phyloP scores from a whole-genome alignment of 306 rosid genomes.

The Malus orientalis region DNA sequence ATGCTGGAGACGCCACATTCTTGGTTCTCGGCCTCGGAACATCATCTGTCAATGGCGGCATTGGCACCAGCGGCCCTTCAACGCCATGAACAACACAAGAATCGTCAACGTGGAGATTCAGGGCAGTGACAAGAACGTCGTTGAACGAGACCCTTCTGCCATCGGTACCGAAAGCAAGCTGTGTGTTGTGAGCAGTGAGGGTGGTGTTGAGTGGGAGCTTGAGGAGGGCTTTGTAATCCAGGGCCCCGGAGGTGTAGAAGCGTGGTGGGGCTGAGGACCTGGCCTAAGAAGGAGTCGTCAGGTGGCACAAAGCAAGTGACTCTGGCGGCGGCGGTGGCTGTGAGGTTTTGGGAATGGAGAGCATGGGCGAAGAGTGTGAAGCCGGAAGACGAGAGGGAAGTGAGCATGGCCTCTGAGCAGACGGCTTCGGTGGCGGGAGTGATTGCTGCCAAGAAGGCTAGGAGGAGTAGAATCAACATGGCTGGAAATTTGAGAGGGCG shows the following conservation, averaged over 20 bases:
- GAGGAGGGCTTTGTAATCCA: background rate
- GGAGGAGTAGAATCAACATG: background rate
- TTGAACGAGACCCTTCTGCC: background rate
- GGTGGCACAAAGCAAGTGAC: slow-evolving; percentile 7
- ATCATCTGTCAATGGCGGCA: background rate
- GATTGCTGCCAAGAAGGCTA: background rate
- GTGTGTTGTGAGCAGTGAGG: slow-evolving; percentile 2
- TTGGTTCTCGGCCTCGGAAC: background rate
- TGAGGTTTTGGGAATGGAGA: background rate
- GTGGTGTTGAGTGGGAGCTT: background rate
- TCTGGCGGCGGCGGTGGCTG: background rate
- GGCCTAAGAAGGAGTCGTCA: background rate
- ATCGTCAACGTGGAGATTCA: slow-evolving; percentile 5
- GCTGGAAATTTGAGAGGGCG: background rate
- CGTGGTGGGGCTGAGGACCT: background rate
- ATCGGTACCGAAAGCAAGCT: background rate
- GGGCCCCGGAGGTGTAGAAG: background rate
- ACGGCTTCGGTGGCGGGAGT: background rate
- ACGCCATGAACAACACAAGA: slow-evolving; percentile 14
- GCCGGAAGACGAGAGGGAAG: slow-evolving; percentile 5
- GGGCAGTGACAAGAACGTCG: background rate
- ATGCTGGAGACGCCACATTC: background rate
- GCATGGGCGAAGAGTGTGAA: slow-evolving; percentile 9
- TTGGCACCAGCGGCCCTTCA: slow-evolving; percentile 1
- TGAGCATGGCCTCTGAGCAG: slow-evolving; percentile 1